Conservation (phyloP, 73 alveolate species). For the Tetrahymena elliotti region DNA sequence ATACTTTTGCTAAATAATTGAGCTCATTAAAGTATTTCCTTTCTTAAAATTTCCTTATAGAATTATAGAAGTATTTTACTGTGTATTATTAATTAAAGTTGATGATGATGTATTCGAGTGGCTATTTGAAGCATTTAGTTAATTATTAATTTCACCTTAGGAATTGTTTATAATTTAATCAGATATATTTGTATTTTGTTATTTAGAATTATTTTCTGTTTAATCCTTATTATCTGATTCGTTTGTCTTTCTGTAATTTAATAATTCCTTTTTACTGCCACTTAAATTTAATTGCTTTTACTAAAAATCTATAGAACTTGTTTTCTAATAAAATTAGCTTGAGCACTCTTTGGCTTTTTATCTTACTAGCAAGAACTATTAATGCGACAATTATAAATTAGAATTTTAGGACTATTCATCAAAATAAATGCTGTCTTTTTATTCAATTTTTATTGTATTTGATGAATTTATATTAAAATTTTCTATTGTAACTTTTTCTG, state of each 20-base stretch:
- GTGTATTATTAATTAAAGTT: neutral
- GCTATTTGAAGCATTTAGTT: neutral
- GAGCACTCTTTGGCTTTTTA: neutral
- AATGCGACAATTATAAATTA: neutral
- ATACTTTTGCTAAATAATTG: neutral
- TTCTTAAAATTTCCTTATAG: neutral
- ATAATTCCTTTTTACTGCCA: neutral
- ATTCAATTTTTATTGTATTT: neutral
- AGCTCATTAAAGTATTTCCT: neutral
- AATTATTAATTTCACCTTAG: neutral
- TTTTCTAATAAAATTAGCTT: neutral
- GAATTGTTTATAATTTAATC: neutral
- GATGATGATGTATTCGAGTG: neutral
- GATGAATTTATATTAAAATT: neutral
- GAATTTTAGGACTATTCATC: neutral
- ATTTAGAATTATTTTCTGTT: neutral
- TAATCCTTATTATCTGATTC: neutral
- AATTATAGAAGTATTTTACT: neutral
- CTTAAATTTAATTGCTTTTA: neutral
- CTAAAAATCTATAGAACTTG: neutral
- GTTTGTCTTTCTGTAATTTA: neutral
- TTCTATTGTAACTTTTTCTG: neutral
- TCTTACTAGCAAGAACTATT: neutral
- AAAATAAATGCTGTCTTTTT: neutral
- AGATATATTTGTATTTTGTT: neutral